Evolutionary conservation across 148 eudicot genomes (phyloP).

Genomic region (Mesembryanthemum crystallinum): DNA sequence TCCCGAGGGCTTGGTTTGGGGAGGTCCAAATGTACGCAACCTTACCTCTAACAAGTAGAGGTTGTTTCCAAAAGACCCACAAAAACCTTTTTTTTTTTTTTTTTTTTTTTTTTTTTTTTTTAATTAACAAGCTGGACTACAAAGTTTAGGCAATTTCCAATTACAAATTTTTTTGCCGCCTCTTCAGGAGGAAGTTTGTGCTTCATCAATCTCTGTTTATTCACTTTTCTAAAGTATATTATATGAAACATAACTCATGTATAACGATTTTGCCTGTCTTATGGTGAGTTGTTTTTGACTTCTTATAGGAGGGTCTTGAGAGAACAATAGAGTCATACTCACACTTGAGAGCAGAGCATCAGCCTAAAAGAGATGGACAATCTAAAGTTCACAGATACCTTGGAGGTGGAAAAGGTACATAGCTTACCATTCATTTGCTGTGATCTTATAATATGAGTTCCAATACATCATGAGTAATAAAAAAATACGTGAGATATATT

Average conservation of each 20-base stretch:
- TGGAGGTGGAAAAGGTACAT: conserved; percentile 76
- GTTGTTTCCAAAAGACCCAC: no score
- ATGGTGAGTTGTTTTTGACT: not conserved
- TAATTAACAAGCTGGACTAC: no score
- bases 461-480: not conserved
- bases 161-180: not conserved
- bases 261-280: not conserved
- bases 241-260: not conserved
- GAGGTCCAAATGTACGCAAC: no score
- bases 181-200: not conserved
- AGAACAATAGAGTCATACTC: conserved; percentile 92
- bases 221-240: not conserved
- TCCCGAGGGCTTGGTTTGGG: no score
- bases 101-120: no score
- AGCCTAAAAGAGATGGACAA: conserved; percentile 58
- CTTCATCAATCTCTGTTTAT: not conserved
- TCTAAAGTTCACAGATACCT: conserved; percentile 65
- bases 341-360: conserved; percentile 69
- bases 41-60: no score
- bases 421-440: not conserved
- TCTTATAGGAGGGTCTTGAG: conserved; percentile 79
- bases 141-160: no score
- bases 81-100: no score
- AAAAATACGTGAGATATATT: not conserved
- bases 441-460: not conserved